Evolutionary conservation across 495 filamentous ascomycete genomes (phyloP).

Genomic region (Xylaria sp.): DNA sequence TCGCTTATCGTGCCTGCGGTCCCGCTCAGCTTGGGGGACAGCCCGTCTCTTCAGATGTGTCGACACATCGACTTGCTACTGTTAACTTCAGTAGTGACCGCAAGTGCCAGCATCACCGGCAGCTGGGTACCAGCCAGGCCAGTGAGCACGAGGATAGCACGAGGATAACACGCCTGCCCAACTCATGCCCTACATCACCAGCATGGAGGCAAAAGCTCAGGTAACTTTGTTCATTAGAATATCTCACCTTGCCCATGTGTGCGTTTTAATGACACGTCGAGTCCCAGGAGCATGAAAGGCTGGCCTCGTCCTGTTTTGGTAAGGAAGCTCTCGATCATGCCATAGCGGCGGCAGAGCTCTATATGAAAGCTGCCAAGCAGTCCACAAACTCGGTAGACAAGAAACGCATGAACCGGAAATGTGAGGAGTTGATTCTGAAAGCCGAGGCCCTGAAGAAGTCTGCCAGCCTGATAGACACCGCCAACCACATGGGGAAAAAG

Average conservation of each 20-base stretch:
- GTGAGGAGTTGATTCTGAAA: constrained; percentile 66
- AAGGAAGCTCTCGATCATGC: constrained; percentile 75
- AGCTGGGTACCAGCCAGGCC: too few species aligned
- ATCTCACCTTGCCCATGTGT: background rate
- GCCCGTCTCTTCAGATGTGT: constrained; percentile 13
- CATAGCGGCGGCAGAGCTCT: constrained; percentile 76
- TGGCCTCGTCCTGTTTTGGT: constrained; percentile 59
- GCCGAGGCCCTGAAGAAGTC: constrained; percentile 76
- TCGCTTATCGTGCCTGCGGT: background rate
- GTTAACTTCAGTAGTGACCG: constrained; percentile 17
- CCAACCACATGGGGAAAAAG: constrained; percentile 33
- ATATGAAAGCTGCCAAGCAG: constrained; percentile 73
- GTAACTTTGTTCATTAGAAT: constrained; percentile 33
- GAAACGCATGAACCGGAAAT: constrained; percentile 65
- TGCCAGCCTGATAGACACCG: constrained; percentile 31
- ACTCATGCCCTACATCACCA: constrained; percentile 12
- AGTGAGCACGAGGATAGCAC: too few species aligned
- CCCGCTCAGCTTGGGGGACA: constrained; percentile 5
- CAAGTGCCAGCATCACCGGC: constrained; percentile 5
- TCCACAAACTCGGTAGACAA: constrained; percentile 62
- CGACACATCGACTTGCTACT: constrained; percentile 14
- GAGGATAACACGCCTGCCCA: background rate
- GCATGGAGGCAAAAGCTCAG: constrained; percentile 53
- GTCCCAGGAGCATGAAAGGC: constrained; percentile 67
- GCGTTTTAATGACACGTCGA: constrained; percentile 37